Evolutionary conservation across 768 basidiomycete species (phyloP), one percentile per base, ranked within the genome.

Genomic region (Suillus tomentosus): DNA sequence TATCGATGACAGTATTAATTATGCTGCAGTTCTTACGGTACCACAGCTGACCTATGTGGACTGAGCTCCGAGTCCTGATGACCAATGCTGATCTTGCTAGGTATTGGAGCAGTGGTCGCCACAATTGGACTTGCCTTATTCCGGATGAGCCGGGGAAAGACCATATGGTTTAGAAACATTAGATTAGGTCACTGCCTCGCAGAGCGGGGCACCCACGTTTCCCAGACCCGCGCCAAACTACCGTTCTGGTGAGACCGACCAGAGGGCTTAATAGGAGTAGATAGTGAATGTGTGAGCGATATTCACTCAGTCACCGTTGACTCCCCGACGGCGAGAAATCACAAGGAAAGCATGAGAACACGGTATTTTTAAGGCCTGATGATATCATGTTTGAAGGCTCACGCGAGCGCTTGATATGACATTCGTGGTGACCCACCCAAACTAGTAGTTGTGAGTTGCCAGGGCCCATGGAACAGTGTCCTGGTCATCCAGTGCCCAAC

Each of bases 21-120:
- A 31, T 31, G 31, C 31, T 31, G 31, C 31, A 40, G 5, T 40
- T 40, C 39, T 40, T 37, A 31, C 60, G 37, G 47, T 27, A 19
- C 48, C 31, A 31, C 59, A 57, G 58, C 63, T 24, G 43, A 39
- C 63, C 27, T 37, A 36, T 1, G 13, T 10, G 31, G 34, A 27
- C 34, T 53, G 31, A 1, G 31, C 31, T 31, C 31, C 31, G 31
- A 31, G 31, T 31, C 31, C 31, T 31, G 31, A 31, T 31, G 45
- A 27, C 45, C 24, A 19, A 42, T n/a, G 6, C 24, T 17, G 13
- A 50, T 61, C 34, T 19, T 55, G 31, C 34, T 2, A 39, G 42
- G 47, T 36, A 62, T 43, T 34, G 34, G 61, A 67, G 39, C 61
- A 58, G 64, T 61, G 40, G n/a, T 37, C 40, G 45, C 58, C 54